Evolutionary conservation across 2,329 filamentous ascomycete genomes (phyloP), one percentile per base, ranked within the genome.

Genomic region (Trichoderma sp.): DNA sequence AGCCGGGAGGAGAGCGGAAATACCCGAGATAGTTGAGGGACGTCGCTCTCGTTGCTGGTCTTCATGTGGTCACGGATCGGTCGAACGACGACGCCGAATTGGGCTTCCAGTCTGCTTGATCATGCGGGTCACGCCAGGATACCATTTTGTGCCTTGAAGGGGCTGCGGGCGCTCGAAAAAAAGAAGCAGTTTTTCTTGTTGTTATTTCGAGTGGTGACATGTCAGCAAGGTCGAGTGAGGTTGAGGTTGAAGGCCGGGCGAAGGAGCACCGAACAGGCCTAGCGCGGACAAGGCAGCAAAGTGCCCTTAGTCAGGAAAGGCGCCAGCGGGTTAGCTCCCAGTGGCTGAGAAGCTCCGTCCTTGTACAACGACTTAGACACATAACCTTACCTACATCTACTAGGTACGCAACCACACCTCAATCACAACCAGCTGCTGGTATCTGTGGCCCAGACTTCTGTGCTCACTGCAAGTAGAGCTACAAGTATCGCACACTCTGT

Each of bases 201-300:
- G 60, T 26, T 55, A 28, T 39, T 44, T 34, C 26, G 48, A 44
- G 60, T 47, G 39, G 60, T 45, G 50, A 21, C 41, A 21, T 34
- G 56, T 30, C 45, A 51, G 60, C 41, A 50, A 59, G 34, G 34
- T 39, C 14, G 34, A 39, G 34, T 39, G 19, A 17, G 47, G 21
- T 24, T 63, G 50, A 63, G n/a, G 34, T 30, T 19, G 12, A 39
- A 14, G 34, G 12, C 34, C 34, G 14, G 26, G 59, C 39, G 48
- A 47, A 39, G 34, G 62, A 64, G 52, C 43, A 50, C 28, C 9
- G 45, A 58, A 51, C 62, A 64, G 43, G 62, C 50, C 58, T 52
- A 64, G 55, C 55, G 41, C 17, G 41, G 19, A n/a, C 14, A 26
- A 21, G 48, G 21, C 17, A 51, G n/a, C 48, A 51, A 51, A 28